phyloP scores from a whole-genome alignment of 345 rosid genomes.

The Citrus reticulata region DNA sequence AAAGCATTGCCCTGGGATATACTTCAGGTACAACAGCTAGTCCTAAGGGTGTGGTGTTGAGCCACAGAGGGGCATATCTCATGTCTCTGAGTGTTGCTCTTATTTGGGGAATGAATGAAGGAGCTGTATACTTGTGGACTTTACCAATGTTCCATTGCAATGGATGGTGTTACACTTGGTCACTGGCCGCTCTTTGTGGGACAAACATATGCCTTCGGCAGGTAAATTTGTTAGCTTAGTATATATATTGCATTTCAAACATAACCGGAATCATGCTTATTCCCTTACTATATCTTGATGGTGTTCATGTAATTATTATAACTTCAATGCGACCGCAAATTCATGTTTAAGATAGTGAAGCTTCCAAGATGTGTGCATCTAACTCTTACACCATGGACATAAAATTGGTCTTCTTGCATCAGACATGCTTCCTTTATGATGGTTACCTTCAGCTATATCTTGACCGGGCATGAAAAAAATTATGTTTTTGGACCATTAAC shows the following conservation, averaged over 20 bases:
- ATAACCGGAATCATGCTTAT: neutral
- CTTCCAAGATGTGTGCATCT: neutral
- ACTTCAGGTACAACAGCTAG: conserved; percentile 95
- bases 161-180: conserved; percentile 93
- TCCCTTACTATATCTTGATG: neutral
- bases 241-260: neutral
- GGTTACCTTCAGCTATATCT: neutral
- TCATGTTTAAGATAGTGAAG: neutral
- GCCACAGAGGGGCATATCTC: conserved; percentile 85
- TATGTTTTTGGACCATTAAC: neutral
- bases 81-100: conserved; percentile 67
- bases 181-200: conserved; percentile 75
- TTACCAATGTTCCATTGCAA: conserved; percentile 95
- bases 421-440: neutral
- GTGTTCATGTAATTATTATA: too few species aligned
- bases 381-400: neutral
- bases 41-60: conserved; percentile 86
- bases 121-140: conserved; percentile 88
- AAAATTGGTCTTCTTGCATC: neutral
- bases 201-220: conserved; percentile 65
- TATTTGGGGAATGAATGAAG: conserved; percentile 89
- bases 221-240: conserved; percentile 30
- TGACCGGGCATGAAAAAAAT: neutral
- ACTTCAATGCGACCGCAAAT: neutral
- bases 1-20: conserved; percentile 87